These are phyloP conservation scores for Spinellus fusiger DNA, from an alignment of 192 early-diverging fungal genomes.

Conservation along the genomic window DNA sequence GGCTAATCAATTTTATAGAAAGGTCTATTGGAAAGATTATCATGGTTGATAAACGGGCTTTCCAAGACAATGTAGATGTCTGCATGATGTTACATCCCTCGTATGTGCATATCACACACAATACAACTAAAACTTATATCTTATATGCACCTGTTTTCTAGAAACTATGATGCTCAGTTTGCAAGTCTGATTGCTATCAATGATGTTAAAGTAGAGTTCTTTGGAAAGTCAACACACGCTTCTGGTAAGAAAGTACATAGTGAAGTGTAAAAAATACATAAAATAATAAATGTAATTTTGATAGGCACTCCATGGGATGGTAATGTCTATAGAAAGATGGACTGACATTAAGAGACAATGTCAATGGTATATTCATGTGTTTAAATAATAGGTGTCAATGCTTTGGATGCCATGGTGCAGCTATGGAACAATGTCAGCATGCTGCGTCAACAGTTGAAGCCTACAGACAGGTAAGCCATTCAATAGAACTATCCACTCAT, in stretches of 20 bases:
- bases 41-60: constrained; percentile 61
- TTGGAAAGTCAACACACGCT: constrained; percentile 69
- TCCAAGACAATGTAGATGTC: constrained; percentile 58
- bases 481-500: not conserved
- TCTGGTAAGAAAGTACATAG: constrained; percentile 55
- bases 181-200: constrained; percentile 30
- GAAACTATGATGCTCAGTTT: constrained; percentile 44
- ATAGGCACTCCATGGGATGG: constrained; percentile 34
- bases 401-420: constrained; percentile 65
- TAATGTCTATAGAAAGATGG: not conserved
- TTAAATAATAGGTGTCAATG: constrained; percentile 56
- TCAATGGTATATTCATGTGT: constrained; percentile 28
- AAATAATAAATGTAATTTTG: not conserved
- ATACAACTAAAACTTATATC: not conserved
- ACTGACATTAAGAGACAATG: not conserved
- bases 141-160: constrained; percentile 5
- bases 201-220: constrained; percentile 52
- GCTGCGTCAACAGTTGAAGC: constrained; percentile 68
- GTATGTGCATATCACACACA: constrained; percentile 22
- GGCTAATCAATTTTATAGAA: constrained; percentile 24
- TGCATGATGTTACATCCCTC: constrained; percentile 82
- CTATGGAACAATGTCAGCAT: constrained; percentile 61
- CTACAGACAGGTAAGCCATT: constrained; percentile 41
- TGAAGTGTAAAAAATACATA: not conserved
- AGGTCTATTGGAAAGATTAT: constrained; percentile 65